A percentile compares a stretch with the other conserved stretches of the same genome.
These are phyloP conservation scores for Candida cerambycidarum DNA, from an alignment of 805 yeast genomes.

Conservation along the genomic window DNA sequence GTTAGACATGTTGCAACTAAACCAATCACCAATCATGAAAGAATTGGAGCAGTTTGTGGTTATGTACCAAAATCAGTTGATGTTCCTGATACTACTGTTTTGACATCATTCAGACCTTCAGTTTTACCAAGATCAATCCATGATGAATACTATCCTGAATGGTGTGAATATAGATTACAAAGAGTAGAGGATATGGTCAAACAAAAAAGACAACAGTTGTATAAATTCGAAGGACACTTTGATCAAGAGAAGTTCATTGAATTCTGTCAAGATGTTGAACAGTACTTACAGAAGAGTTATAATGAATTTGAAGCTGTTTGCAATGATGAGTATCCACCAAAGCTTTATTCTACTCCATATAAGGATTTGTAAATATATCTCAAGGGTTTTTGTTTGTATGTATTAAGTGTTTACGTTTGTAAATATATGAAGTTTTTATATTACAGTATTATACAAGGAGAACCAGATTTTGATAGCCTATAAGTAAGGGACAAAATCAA, in stretches of 20 bases:
- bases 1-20: constrained; percentile 23
- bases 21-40: constrained; percentile 32
- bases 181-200: constrained; percentile 24
- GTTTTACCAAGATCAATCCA: constrained; percentile 30
- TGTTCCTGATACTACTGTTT: constrained; percentile 38
- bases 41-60: constrained; percentile 44
- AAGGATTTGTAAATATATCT: constrained; percentile 12
- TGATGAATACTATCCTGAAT: constrained; percentile 31
- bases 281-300: constrained; percentile 27
- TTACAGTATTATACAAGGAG: not conserved
- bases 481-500: constrained; percentile 18
- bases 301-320: constrained; percentile 32
- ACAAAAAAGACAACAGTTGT: constrained; percentile 15
- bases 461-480: constrained; percentile 2
- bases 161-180: constrained; percentile 30
- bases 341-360: constrained; percentile 17
- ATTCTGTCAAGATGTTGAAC: constrained; percentile 27
- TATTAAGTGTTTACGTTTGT: too few species aligned
- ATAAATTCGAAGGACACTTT: constrained; percentile 20
- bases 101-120: constrained; percentile 42
- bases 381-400: too few species aligned
- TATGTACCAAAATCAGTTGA: constrained; percentile 41
- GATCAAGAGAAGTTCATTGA: constrained; percentile 36
- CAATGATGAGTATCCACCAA: constrained; percentile 16
- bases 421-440: not conserved